These are phyloP conservation scores for Echium plantagineum DNA, from an alignment of 257 asterid genomes.

Conservation along the genomic window DNA sequence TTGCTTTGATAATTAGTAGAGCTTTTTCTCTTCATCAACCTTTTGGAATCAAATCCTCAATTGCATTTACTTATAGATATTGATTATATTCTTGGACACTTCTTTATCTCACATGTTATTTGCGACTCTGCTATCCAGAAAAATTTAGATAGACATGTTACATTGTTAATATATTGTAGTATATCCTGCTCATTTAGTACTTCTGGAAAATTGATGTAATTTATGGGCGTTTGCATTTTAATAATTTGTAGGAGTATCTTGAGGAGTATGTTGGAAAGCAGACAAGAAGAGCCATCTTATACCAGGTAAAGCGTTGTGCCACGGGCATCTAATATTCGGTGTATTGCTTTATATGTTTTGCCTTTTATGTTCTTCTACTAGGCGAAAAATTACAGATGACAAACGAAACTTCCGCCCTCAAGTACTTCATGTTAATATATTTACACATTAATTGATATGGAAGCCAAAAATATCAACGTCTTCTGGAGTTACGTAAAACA, in stretches of 20 bases:
- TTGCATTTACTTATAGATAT: not conserved
- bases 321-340: not conserved
- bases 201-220: not conserved
- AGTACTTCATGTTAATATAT: too few relatives aligned
- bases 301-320: conserved; percentile 51
- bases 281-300: conserved; percentile 71
- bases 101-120: not conserved
- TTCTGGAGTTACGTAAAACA: not conserved
- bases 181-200: not conserved
- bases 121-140: not conserved
- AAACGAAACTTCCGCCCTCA: not conserved
- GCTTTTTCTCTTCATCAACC: not conserved
- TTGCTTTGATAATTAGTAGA: not conserved
- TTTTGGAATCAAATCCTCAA: not conserved
- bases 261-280: conserved; percentile 63
- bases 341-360: not conserved
- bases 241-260: conserved; percentile 65
- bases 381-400: not conserved
- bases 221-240: conserved; percentile 1
- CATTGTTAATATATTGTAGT: not conserved
- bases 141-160: not conserved
- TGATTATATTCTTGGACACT: not conserved
- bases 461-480: too few relatives aligned
- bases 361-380: not conserved
- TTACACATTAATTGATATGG: too few relatives aligned